phyloP scores from a whole-genome alignment of 805 yeast genomes.

The Wickerhamomyces strasburgensis region DNA sequence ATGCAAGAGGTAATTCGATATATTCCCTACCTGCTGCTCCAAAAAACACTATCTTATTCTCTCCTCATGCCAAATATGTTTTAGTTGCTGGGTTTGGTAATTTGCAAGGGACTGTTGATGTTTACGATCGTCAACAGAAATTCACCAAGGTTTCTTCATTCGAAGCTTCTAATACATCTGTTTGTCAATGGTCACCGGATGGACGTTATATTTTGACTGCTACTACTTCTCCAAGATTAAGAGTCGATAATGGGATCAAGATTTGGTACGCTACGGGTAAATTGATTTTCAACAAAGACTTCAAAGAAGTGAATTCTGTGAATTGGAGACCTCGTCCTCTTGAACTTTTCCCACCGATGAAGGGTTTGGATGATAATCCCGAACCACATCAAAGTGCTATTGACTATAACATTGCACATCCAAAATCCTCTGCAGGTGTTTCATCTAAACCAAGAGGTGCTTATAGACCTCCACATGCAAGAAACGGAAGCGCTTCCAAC shows the following conservation, averaged over 20 bases:
- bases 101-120: constrained; percentile 93
- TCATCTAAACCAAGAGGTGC: constrained; percentile 74
- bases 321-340: constrained; percentile 69
- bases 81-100: constrained; percentile 97
- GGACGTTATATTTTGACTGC: constrained; percentile 92
- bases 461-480: constrained; percentile 95
- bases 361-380: constrained; percentile 47
- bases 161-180: constrained; percentile 93
- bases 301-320: constrained; percentile 72
- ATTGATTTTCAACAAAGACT: constrained; percentile 72
- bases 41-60: constrained; percentile 82
- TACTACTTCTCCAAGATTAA: constrained; percentile 91
- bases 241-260: constrained; percentile 94
- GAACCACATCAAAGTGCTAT: constrained; percentile 67
- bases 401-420: constrained; percentile 41
- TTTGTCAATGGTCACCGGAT: constrained; percentile 97
- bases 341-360: constrained; percentile 31
- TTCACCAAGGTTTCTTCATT: constrained; percentile 75
- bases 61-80: constrained; percentile 90
- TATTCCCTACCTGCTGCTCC: constrained; percentile 82
- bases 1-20: constrained; percentile 84
- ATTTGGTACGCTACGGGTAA: constrained; percentile 91
- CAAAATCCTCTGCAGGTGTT: constrained; percentile 27
- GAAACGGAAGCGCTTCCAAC: constrained; percentile 37
- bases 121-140: constrained; percentile 85